These are phyloP conservation scores for Musa balbisiana DNA, from an alignment of 202 grass and related monocot genomes.

Conservation along the genomic window DNA sequence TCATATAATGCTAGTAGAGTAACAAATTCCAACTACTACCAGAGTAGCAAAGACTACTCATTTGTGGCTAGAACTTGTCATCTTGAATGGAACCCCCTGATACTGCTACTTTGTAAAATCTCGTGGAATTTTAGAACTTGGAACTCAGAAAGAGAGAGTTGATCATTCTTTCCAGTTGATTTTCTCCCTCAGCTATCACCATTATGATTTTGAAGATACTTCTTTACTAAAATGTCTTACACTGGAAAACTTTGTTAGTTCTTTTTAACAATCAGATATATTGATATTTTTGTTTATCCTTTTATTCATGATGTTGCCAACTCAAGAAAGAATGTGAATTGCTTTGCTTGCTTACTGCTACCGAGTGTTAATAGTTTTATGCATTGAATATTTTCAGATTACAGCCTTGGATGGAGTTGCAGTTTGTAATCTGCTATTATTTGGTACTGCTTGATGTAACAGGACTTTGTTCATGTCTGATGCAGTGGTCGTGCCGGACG, in stretches of 20 bases:
- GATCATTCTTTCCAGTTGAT: no score
- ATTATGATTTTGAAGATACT: no score
- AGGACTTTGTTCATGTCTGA: slow-evolving; percentile 16
- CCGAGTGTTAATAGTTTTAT: background rate
- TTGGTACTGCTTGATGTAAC: slow-evolving; percentile 10
- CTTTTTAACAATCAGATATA: background rate
- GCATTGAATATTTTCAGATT: background rate
- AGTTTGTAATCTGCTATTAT: background rate
- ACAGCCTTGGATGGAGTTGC: background rate
- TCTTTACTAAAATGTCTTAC: no score
- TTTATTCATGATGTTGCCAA: background rate
- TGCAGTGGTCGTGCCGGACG: slow-evolving; percentile 75
- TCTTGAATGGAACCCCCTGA: no score
- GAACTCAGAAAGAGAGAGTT: background rate
- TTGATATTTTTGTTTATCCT: background rate
- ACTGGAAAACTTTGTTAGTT: background rate
- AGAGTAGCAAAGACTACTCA: no score
- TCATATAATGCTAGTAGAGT: background rate
- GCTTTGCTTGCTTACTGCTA: background rate
- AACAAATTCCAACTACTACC: background rate
- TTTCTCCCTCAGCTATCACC: no score
- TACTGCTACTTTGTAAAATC: no score
- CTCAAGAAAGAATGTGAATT: background rate
- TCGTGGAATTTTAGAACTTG: background rate
- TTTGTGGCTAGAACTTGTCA: no score